phyloP scores from a whole-genome alignment of 2,329 filamentous ascomycete species.

The Penicillium sp. region DNA sequence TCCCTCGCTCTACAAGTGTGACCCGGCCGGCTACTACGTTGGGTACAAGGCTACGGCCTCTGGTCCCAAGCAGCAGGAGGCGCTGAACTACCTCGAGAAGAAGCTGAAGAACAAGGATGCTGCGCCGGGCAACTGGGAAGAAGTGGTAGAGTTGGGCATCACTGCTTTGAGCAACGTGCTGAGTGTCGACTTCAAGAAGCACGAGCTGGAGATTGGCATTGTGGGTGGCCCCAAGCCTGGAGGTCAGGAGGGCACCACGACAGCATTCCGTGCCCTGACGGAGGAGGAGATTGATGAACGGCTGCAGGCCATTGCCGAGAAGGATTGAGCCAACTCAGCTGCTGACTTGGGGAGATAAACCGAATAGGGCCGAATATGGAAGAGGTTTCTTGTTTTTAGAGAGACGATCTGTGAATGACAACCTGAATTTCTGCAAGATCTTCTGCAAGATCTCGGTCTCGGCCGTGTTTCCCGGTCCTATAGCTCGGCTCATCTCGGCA shows the following conservation, averaged over 20 bases:
- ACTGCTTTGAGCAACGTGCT: constrained; percentile 91
- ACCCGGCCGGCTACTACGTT: constrained; percentile 95
- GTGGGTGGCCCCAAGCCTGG: constrained; percentile 81
- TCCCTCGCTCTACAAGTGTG: constrained; percentile 95
- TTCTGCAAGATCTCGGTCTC: constrained; percentile 15
- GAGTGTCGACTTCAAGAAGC: constrained; percentile 99
- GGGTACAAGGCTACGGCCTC: constrained; percentile 98
- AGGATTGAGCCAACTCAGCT: constrained; percentile 62
- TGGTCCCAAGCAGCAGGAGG: constrained; percentile 97
- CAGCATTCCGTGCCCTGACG: constrained; percentile 78
- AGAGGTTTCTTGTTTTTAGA: constrained; percentile 7
- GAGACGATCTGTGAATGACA: constrained; percentile 20
- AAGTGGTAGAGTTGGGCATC: constrained; percentile 95
- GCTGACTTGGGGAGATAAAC: constrained; percentile 19
- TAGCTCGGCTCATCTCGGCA: not conserved
- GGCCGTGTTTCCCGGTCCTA: constrained; percentile 6
- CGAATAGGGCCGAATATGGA: not conserved
- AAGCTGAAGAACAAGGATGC: constrained; percentile 99
- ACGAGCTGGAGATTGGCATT: constrained; percentile 95
- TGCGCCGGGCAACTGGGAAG: constrained; percentile 89
- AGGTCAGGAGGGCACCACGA: constrained; percentile 74
- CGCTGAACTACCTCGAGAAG: constrained; percentile 97
- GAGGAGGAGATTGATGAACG: constrained; percentile 98
- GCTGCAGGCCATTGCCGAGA: constrained; percentile 96
- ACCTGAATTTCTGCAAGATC: constrained; percentile 11